Percentiles rank a stretch among this genome's conserved stretches.
These are phyloP conservation scores for Colletotrichum somersetense DNA, from an alignment of 2,329 filamentous ascomycete species.

Conservation along the genomic window DNA sequence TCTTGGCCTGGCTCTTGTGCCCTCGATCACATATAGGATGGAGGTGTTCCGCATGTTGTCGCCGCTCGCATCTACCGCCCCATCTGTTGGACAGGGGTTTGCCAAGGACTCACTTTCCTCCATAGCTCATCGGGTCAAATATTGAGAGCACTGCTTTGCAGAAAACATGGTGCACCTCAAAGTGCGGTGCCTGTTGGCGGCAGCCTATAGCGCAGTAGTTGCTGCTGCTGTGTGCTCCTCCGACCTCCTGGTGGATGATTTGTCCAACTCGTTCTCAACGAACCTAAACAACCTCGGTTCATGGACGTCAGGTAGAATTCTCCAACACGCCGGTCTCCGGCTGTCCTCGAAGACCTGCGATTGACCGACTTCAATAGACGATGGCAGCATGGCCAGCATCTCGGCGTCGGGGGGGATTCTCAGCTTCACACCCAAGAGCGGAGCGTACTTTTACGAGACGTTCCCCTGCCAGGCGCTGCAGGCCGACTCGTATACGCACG, in stretches of 20 bases:
- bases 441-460: constrained; percentile 67
- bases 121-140: neutral
- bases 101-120: neutral
- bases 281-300: constrained; percentile 51
- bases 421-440: constrained; percentile 61
- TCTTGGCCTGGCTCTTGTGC: neutral
- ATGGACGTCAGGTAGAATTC: constrained; percentile 53
- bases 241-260: constrained; percentile 52
- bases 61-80: neutral
- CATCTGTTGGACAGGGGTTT: neutral
- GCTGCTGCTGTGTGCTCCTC: constrained; percentile 46
- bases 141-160: neutral
- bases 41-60: constrained; percentile 4
- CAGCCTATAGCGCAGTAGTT: constrained; percentile 39
- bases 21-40: constrained; percentile 29
- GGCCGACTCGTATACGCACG: constrained; percentile 62
- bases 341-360: neutral
- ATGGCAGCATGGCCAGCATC: constrained; percentile 59
- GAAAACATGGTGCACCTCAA: constrained; percentile 43
- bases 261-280: constrained; percentile 49
- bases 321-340: neutral
- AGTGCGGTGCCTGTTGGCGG: constrained; percentile 36
- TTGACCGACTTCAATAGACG: constrained; percentile 54
- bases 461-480: constrained; percentile 61
- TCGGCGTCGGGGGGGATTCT: constrained; percentile 58